A percentile compares a stretch with the other conserved stretches of the same genome.
Conservation (phyloP, 305 asterid genomes). For the Fraxinus sp. region DNA sequence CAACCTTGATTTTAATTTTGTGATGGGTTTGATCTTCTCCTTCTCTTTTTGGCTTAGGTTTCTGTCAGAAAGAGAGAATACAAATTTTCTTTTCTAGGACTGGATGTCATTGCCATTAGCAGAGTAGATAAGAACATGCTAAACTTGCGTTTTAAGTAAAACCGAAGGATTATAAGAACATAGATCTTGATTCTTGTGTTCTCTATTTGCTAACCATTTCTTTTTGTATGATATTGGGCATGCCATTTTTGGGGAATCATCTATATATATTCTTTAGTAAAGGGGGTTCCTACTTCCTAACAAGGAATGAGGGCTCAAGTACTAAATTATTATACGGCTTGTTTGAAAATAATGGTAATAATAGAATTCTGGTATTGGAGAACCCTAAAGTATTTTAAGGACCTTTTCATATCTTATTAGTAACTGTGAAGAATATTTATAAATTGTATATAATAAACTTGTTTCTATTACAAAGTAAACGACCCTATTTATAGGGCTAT, state of each 20-base stretch:
- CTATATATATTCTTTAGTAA: background rate
- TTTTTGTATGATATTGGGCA: background rate
- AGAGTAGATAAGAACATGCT: slow-evolving; percentile 4
- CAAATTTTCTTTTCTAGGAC: background rate
- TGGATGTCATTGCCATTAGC: background rate
- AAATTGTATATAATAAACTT: too few relatives aligned
- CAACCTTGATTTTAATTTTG: background rate
- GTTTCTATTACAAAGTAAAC: too few relatives aligned
- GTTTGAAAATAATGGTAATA: background rate
- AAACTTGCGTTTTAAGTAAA: background rate
- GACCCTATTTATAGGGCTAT: too few relatives aligned
- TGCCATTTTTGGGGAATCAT: slow-evolving; percentile 11
- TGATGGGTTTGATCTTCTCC: background rate
- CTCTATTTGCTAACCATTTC: background rate
- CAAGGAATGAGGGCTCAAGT: background rate
- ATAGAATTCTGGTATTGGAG: background rate
- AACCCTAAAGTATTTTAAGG: background rate
- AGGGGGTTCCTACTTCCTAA: background rate
- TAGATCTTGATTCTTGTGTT: background rate
- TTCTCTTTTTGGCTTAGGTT: slow-evolving; percentile 7
- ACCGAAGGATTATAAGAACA: background rate
- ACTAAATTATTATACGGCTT: background rate
- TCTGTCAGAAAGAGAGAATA: background rate
- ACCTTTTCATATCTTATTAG: background rate
- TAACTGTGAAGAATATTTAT: background rate